These are phyloP conservation scores for Ogataea pilisensis DNA, from an alignment of 805 yeast species.

Conservation along the genomic window DNA sequence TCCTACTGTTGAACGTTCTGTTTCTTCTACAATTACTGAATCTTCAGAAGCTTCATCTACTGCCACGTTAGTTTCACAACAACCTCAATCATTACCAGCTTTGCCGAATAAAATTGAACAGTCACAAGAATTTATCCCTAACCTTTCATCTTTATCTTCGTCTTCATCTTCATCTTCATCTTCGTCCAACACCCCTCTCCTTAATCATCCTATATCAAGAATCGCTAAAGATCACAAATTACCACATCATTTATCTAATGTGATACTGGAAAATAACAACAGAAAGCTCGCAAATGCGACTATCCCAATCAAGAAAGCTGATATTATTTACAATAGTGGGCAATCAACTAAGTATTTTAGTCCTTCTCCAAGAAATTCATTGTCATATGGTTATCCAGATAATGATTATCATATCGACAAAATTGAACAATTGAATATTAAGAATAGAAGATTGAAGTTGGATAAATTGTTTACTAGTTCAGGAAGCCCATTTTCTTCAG, in stretches of 20 bases:
- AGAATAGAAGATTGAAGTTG: conserved; percentile 23
- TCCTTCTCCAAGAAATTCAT: background rate
- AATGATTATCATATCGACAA: conserved; percentile 23
- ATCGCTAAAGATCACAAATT: background rate
- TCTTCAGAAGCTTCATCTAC: background rate
- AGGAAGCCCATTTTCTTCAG: conserved; percentile 3
- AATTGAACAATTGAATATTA: conserved; percentile 22
- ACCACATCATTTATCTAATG: background rate
- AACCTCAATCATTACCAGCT: background rate
- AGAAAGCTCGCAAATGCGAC: background rate
- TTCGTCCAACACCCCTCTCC: background rate
- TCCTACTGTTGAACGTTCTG: too few species aligned
- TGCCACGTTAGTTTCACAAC: background rate
- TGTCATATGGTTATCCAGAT: background rate
- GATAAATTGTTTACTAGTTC: conserved; percentile 22
- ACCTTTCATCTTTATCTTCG: background rate
- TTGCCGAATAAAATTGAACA: background rate
- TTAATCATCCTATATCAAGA: background rate
- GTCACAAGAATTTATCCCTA: background rate
- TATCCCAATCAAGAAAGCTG: background rate
- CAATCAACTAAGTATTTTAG: background rate
- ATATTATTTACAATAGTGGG: background rate
- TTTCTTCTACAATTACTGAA: too few species aligned
- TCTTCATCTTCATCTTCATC: background rate
- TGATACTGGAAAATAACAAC: background rate